Evolutionary conservation across 2,329 filamentous ascomycete species (phyloP), one percentile per base, ranked within the genome.

Genomic region (Ceratocystiopsis sp.): DNA sequence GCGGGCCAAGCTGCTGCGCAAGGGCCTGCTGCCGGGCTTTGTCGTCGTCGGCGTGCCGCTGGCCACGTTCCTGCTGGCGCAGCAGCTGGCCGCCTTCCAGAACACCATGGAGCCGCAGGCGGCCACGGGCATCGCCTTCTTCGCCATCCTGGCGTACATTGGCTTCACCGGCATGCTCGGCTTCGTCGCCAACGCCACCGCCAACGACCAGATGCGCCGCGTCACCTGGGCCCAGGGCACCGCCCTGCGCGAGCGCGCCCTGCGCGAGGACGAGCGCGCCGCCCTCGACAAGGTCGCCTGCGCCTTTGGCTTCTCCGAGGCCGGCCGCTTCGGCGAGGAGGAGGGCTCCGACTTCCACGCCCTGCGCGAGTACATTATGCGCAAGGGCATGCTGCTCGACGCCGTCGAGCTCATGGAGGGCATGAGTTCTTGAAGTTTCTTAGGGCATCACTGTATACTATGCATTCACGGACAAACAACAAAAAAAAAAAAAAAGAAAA

Each of bases 191-290:
- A 66, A 93, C 46, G 78, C 84, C 21, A 95, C 89, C 33, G 71
- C 80, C 47, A 95, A 95, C 60, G 87, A 96, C 58, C 86, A 96
- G 61, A 94, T 95, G 84, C 79, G 81, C 54, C 76, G 91, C 17
- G 85, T 96, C 6, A 87, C 84, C 2, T 98, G 91, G 91, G 70
- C 80, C 10, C 75, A 76, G 0, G 91, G 91, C 12, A 80, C 84
- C 33, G 80, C 84, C 18, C 63, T 96, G 49, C 72, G 81, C 48
- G 73, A 84, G 54, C 73, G 91, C 14, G 96, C 87, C 83, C 59
- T 93, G 43, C 71, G 84, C 33, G 91, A 96, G 58, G 86, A 94
- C 50, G 87, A 98, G 66, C 71, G 91, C 19, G 82, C 79, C 4
- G 85, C 86, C 1, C 66, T 94, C 50, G 91, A 98, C 63, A 78